Evolutionary conservation across 768 basidiomycete species (phyloP).

Genomic region (Gloeophyllum trabeum): DNA sequence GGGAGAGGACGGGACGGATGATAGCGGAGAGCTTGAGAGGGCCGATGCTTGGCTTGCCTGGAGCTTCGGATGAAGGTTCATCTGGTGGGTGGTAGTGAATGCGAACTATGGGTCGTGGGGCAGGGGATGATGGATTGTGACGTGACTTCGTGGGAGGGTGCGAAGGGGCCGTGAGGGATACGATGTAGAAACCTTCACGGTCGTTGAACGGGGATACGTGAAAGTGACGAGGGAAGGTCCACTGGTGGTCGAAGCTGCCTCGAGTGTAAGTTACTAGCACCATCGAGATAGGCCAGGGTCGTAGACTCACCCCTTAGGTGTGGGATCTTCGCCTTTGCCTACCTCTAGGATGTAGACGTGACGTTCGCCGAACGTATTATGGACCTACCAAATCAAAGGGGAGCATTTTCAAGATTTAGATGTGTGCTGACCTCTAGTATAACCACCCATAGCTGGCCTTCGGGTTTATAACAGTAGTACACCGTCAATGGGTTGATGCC

Average conservation of each 20-base stretch:
- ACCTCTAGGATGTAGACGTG: constrained; percentile 46
- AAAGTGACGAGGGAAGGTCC: constrained; percentile 57
- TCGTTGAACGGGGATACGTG: constrained; percentile 76
- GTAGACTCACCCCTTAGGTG: constrained; percentile 20
- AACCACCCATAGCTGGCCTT: constrained; percentile 23
- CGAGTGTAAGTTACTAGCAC: background rate
- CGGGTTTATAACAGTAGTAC: constrained; percentile 46
- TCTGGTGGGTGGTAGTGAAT: constrained; percentile 16
- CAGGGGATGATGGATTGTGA: constrained; percentile 5
- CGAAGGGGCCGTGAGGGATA: constrained; percentile 39
- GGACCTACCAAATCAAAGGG: constrained; percentile 28
- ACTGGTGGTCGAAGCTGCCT: constrained; percentile 46
- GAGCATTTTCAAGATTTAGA: background rate
- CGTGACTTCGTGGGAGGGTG: constrained; percentile 17
- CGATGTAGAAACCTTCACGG: constrained; percentile 50
- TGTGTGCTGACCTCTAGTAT: constrained; percentile 42
- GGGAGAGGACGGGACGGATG: constrained; percentile 21
- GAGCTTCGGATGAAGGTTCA: constrained; percentile 1
- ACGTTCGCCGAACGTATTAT: constrained; percentile 67
- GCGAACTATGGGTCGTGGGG: constrained; percentile 25
- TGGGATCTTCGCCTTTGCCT: constrained; percentile 31
- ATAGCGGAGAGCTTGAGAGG: constrained; percentile 43
- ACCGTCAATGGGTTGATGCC: constrained; percentile 65
- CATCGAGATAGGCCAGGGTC: background rate
- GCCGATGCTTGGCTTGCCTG: constrained; percentile 21